Conservation (phyloP, 257 asterid species). For the Scutellaria minor region DNA sequence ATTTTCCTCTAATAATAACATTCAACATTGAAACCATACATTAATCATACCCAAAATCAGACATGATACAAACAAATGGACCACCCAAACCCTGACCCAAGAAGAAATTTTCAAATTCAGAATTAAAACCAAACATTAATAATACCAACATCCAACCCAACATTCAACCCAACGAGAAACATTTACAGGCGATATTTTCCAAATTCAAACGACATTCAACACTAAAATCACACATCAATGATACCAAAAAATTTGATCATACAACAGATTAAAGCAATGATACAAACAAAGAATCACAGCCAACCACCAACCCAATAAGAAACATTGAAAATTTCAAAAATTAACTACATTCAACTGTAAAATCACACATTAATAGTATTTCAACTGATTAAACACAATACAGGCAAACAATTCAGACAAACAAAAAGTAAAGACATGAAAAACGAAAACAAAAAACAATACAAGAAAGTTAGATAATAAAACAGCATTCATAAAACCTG, state of each 20-base stretch:
- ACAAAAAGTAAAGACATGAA: background rate
- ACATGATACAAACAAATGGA: background rate
- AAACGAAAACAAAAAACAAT: background rate
- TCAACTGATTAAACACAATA: background rate
- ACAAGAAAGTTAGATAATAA: background rate
- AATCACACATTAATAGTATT: background rate
- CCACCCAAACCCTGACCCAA: no score
- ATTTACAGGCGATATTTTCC: no score
- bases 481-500: conserved; percentile 49
- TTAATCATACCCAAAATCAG: background rate
- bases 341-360: background rate
- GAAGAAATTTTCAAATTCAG: no score
- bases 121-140: no score
- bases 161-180: no score
- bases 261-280: background rate
- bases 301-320: no score
- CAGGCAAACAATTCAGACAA: background rate
- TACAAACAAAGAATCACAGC: no score
- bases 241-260: background rate
- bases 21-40: conserved; percentile 11
- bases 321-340: no score
- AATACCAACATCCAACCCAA: no score
- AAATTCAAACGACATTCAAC: no score
- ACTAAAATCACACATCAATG: no score
- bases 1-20: background rate